These are phyloP conservation scores for Saturnispora mendoncae DNA, from an alignment of 805 yeast genomes.

Conservation along the genomic window DNA sequence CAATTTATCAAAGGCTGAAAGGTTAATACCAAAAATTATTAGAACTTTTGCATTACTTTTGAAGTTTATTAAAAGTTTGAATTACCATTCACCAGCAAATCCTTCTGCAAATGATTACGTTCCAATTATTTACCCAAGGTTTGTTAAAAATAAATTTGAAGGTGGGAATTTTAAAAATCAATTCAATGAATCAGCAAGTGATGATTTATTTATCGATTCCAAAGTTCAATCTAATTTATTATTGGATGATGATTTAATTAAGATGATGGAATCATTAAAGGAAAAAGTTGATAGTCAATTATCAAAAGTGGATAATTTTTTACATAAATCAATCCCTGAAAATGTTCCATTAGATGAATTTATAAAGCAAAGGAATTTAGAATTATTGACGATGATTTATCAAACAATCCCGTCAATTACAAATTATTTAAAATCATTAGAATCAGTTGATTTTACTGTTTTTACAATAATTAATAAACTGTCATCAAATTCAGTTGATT, in stretches of 20 bases:
- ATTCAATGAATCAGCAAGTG: conserved; percentile 32
- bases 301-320: conserved; percentile 33
- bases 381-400: conserved; percentile 44
- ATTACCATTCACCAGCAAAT: neutral
- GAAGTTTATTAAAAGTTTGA: neutral
- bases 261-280: conserved; percentile 29
- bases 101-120: too few species aligned
- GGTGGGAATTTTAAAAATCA: conserved; percentile 80
- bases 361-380: conserved; percentile 38
- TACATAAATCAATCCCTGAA: conserved; percentile 32
- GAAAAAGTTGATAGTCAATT: conserved; percentile 33
- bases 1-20: conserved; percentile 1
- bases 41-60: neutral
- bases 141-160: conserved; percentile 53
- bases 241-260: conserved; percentile 42
- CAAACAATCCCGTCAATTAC: conserved; percentile 42
- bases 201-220: conserved; percentile 26
- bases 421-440: conserved; percentile 43
- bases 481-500: conserved; percentile 13
- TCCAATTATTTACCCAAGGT: conserved; percentile 66
- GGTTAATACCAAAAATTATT: neutral
- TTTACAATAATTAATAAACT: conserved; percentile 30
- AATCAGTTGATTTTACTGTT: conserved; percentile 54
- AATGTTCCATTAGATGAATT: conserved; percentile 19
- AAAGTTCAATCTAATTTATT: conserved; percentile 29